Conservation (phyloP, 1,139 yeast genomes). For the Saccharomyces hybrid region DNA sequence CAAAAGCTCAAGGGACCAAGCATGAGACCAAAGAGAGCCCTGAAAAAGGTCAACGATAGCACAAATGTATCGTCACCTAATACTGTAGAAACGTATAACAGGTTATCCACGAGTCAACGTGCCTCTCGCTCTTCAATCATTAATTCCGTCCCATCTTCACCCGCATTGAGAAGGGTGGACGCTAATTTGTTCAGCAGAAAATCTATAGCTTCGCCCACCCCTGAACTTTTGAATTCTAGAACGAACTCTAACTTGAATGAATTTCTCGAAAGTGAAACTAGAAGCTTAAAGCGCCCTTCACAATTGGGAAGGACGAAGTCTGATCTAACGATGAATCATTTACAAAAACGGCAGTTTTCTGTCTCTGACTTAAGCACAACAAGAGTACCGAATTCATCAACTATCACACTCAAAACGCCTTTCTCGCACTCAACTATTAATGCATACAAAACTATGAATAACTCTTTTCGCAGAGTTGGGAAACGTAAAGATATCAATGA, state of each 20-base stretch:
- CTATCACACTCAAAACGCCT: background rate
- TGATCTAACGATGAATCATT: constrained; percentile 23
- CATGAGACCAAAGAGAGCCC: constrained; percentile 26
- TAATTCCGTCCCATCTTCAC: background rate
- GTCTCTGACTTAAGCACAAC: constrained; percentile 19
- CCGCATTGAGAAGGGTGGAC: background rate
- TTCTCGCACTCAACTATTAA: background rate
- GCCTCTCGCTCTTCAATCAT: background rate
- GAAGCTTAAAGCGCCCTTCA: constrained; percentile 13
- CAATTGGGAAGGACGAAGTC: constrained; percentile 25
- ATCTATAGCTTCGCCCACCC: background rate
- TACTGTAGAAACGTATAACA: background rate
- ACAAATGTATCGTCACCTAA: constrained; percentile 1
- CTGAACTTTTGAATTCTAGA: constrained; percentile 13
- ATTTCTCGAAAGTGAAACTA: constrained; percentile 19
- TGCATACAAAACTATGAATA: constrained; percentile 5
- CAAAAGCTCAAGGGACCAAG: constrained; percentile 45
- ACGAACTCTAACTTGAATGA: constrained; percentile 24
- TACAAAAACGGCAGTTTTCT: constrained; percentile 29
- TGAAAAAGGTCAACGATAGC: constrained; percentile 4
- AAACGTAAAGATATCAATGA: constrained; percentile 13
- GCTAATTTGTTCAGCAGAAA: constrained; percentile 2
- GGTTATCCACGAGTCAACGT: background rate
- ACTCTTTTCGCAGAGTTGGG: constrained; percentile 28
- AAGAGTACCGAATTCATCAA: background rate